phyloP scores from a whole-genome alignment of 75 land plant genomes.

The Chamaecyparis obtusa region DNA sequence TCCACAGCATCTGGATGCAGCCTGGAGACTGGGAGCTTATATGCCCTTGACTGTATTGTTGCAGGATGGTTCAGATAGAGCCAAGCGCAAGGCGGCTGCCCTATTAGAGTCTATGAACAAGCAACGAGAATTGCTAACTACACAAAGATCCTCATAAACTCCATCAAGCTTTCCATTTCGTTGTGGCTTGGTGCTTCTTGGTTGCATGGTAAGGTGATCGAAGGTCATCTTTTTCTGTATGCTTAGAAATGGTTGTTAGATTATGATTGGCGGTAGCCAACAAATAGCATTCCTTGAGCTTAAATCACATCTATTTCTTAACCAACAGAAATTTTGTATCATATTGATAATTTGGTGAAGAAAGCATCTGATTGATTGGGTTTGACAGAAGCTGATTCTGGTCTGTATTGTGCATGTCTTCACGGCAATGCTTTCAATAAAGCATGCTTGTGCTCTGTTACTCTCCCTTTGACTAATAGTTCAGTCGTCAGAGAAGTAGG shows the following conservation, averaged over 20 bases:
- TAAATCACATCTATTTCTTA: background rate
- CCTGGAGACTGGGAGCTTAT: constrained; percentile 58
- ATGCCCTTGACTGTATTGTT: constrained; percentile 58
- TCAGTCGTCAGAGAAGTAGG: background rate
- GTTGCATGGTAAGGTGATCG: background rate
- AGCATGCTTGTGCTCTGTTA: background rate
- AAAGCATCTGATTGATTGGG: background rate
- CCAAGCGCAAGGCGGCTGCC: constrained; percentile 72
- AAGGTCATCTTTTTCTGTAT: constrained; percentile 4
- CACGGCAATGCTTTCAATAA: background rate
- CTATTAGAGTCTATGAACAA: constrained; percentile 67
- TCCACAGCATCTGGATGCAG: constrained; percentile 37
- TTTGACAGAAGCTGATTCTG: background rate
- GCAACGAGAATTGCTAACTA: constrained; percentile 2
- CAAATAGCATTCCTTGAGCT: background rate
- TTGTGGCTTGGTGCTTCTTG: background rate
- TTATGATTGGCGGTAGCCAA: background rate
- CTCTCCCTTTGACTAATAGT: background rate
- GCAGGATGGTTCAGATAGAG: constrained; percentile 69
- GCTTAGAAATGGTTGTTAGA: background rate
- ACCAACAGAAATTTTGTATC: background rate
- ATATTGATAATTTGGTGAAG: background rate
- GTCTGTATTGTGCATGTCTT: background rate
- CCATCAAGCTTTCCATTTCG: background rate
- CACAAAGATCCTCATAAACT: background rate